phyloP scores from a whole-genome alignment of 306 rosid genomes.

The Chamaecrista fasciculata region DNA sequence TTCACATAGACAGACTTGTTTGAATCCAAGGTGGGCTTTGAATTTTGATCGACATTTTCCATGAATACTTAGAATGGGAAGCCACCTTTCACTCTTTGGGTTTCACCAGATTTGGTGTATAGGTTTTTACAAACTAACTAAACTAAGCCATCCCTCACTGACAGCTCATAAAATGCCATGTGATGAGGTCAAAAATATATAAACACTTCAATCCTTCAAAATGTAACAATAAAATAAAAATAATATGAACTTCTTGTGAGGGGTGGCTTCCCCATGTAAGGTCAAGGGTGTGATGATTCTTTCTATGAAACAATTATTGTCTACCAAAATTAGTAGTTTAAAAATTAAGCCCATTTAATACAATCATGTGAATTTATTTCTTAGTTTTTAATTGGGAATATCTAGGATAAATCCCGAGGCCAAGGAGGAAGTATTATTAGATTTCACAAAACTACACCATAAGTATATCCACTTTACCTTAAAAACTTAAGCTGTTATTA shows the following conservation, averaged over 20 bases:
- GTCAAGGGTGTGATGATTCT: background rate
- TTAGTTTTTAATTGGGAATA: background rate
- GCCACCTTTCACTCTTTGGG: constrained; percentile 13
- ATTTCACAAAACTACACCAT: no score
- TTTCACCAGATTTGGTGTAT: constrained; percentile 59
- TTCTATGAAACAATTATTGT: background rate
- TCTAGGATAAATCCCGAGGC: background rate
- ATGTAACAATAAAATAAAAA: background rate
- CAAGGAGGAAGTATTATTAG: no score
- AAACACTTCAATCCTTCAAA: constrained; percentile 47
- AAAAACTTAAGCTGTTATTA: no score
- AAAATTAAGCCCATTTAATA: background rate
- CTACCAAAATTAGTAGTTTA: background rate
- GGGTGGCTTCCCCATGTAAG: constrained; percentile 44
- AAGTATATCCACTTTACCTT: no score
- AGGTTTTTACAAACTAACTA: constrained; percentile 36
- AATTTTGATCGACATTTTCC: constrained; percentile 45
- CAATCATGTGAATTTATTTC: background rate
- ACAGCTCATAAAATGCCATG: constrained; percentile 43
- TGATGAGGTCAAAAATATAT: constrained; percentile 32
- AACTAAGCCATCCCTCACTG: constrained; percentile 36
- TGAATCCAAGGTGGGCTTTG: constrained; percentile 61
- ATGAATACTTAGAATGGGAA: constrained; percentile 41
- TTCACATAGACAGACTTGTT: constrained; percentile 29
- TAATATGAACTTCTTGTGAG: background rate